These are phyloP conservation scores for Dothistroma pini DNA, from an alignment of 2,329 filamentous ascomycete species.

Conservation along the genomic window DNA sequence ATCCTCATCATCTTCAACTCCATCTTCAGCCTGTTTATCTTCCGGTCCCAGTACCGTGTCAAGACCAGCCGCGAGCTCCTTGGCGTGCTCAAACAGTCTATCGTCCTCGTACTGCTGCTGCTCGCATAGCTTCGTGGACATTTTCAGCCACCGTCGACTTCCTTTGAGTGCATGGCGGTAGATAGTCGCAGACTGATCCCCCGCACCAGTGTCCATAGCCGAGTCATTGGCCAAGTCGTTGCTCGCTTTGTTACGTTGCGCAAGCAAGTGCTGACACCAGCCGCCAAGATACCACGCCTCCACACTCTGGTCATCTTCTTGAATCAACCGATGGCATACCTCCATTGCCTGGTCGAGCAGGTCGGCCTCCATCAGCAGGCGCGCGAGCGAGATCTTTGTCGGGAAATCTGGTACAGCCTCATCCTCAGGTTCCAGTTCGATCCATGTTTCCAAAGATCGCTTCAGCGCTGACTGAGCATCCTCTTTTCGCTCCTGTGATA, in stretches of 20 bases:
- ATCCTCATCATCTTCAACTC: conserved; percentile 37
- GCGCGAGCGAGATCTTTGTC: conserved; percentile 74
- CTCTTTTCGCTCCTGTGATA: conserved; percentile 75
- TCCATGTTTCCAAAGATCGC: conserved; percentile 80
- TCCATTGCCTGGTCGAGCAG: conserved; percentile 81
- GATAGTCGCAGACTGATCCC: conserved; percentile 6
- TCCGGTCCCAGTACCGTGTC: conserved; percentile 44
- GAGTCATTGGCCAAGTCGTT: conserved; percentile 19
- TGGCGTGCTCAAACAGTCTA: conserved; percentile 68
- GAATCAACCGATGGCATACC: conserved; percentile 76
- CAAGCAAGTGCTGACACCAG: conserved; percentile 81
- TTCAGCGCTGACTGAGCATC: conserved; percentile 77
- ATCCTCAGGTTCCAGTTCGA: conserved; percentile 69
- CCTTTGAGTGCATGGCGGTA: conserved; percentile 57
- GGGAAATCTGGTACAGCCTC: conserved; percentile 78
- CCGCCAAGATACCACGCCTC: conserved; percentile 97
- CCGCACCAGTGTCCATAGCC: conserved; percentile 32
- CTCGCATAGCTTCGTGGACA: conserved; percentile 74
- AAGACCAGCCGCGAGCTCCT: conserved; percentile 60
- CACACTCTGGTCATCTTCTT: conserved; percentile 89
- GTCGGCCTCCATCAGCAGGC: conserved; percentile 84
- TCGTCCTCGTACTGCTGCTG: conserved; percentile 82
- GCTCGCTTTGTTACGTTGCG: conserved; percentile 57
- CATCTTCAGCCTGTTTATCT: conserved; percentile 42
- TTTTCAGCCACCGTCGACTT: conserved; percentile 77